Evolutionary conservation across 202 grass and related monocot genomes (phyloP), one percentile per base, ranked within the genome.

Genomic region (Digitaria exilis): DNA sequence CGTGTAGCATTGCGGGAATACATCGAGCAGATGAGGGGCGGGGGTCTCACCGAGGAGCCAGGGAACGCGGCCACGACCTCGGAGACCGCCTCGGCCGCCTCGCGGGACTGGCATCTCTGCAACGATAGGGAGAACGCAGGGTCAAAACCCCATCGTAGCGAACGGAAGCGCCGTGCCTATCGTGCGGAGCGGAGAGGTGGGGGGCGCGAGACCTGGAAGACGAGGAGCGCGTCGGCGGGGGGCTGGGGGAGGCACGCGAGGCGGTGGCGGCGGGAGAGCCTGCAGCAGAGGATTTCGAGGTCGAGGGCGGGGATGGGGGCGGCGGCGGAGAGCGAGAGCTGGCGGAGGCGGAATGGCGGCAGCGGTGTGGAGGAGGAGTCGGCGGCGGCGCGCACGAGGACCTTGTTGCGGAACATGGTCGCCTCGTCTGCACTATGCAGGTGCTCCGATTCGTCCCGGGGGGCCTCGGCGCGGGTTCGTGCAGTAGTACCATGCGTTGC

Each of bases 361-460:
- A 71, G 37, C 26, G 86, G 39, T 5, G 68, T 52, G 48, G 77
- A 79, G 18, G 67, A 64, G 39, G 82, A 72, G 42, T 41, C 39
- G 84, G 60, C 11, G 68, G 82, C 72, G 55, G 86, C 86, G 51
- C 86, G 89, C 17, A 97, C 73, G 16, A 97, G 76, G 56, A 97
- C 87, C 80, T 85, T 90, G 76, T 92, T 94, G 63, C 82, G 85
- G 83, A 97, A 97, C 91, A 97, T 94, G 76, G 60, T 22, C 19
- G 9, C 2, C 19, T 5, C 1, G 44, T 1, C 2, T 55, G 21
- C 9, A 21, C 13, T 16, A 4, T 35, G 28, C 4, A 21, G 10
- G 7, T 16, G 16, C 54, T 43, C 52, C 52, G n/a, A 4, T 42
- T 41, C 35, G 25, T 16, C 16, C 46, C 9, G 41, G 65, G 42